Base-by-base conservation (phyloP, 805 yeast species). In the Sugiyamaella chiloensis region DNA sequence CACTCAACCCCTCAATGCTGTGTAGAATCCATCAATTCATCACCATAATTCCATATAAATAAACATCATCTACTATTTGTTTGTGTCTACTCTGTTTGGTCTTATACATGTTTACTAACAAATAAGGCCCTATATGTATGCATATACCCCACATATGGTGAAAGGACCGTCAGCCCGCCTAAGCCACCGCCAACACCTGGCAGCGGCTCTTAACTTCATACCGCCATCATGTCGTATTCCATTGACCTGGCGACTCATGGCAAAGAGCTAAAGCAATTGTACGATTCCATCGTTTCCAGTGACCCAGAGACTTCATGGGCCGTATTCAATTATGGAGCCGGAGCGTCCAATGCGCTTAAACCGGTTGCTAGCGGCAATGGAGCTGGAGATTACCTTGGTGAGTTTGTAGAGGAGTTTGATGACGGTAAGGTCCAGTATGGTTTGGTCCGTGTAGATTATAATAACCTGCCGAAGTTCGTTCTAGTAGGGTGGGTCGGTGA, bases 401-500 rank as follows among this genome's bases (percentile, higher is more conserved):
- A 87, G 48, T 88, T 93, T 61, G 80, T 87, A 32, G 81, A 78
- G 30, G 79, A 85, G 52, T 91, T 93, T 64, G 84, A 82, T 57
- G 97, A 91, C 56, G 85, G 95, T 2, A 79, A 81, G 50, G 87
- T 90, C 51, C 96, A 90, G 70, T 93, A 83, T 60, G 99, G 98
- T 34, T 74, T 93, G 50, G 85, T 87, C 34, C 79, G 96, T 46
- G 87, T 91, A 40, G 80, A 81, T 48, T 95, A 91, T 48, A 91
- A 91, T 47, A 95, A 93, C n/a, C 90, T 93, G 29, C 78, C 79
- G 60, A 93, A 93, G 71, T 73, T 87, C 55, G 77, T 91, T 26
- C 72, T 93, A 41, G 74, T 93, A 31, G 98, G 97, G 44, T 91
- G 96, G 96, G 71, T 68, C 39, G 99, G 99, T 5, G 98, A 93